Evolutionary conservation across 345 rosid genomes (phyloP).

Genomic region (Eucalyptus globulus): DNA sequence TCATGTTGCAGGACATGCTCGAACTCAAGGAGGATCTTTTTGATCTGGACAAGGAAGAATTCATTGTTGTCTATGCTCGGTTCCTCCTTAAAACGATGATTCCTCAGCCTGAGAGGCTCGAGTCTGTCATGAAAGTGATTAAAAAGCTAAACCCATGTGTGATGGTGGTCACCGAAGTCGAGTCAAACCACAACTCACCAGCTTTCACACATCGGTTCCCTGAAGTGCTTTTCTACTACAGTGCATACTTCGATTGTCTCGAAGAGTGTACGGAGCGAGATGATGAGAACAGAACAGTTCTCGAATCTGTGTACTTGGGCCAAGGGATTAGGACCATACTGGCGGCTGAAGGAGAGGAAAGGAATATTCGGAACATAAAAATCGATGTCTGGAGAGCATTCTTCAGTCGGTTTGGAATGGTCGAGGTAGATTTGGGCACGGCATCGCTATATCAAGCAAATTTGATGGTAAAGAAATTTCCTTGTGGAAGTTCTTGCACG

Average conservation of each 20-base stretch:
- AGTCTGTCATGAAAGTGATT: slow-evolving; percentile 3
- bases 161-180: slow-evolving; percentile 3
- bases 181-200: slow-evolving; percentile 8
- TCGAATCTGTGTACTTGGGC: not conserved
- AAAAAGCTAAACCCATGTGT: slow-evolving; percentile 6
- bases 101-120: not conserved
- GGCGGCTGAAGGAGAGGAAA: slow-evolving; percentile 15
- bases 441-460: slow-evolving; percentile 9
- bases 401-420: slow-evolving; percentile 10
- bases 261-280: slow-evolving; percentile 4
- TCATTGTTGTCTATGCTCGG: not conserved
- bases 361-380: slow-evolving; percentile 5
- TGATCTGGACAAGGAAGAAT: not conserved
- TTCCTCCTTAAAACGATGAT: not conserved
- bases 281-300: not conserved
- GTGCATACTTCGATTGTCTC: slow-evolving; percentile 17
- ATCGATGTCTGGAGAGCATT: slow-evolving; percentile 13
- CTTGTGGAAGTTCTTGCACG: slow-evolving; percentile 10
- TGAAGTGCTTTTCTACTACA: not conserved
- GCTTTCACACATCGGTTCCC: slow-evolving; percentile 3
- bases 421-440: slow-evolving; percentile 6
- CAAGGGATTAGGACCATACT: slow-evolving; percentile 5
- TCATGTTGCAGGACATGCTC: not conserved
- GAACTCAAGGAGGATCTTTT: slow-evolving; percentile 7
- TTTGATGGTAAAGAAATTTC: not conserved